Evolutionary conservation across 2,329 filamentous ascomycete genomes (phyloP), one percentile per base, ranked within the genome.

Genomic region (Fusarium penzigii): DNA sequence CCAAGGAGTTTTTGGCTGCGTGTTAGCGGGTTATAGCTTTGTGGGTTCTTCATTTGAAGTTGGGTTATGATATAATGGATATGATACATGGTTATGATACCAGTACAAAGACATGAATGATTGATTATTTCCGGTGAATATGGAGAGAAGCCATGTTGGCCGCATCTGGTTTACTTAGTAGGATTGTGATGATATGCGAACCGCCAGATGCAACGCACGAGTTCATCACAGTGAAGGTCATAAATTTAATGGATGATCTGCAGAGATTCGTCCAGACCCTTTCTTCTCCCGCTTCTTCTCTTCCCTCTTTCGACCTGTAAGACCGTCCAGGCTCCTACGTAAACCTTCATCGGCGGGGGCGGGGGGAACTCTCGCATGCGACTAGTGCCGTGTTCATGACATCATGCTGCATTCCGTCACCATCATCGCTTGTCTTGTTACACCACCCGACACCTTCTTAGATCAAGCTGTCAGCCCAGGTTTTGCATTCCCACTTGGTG

Each of bases 341-440:
- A 36, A 14, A 36, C 59, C 40, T 50, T 49, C 42, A 48, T 46
- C 25, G 39, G 50, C 51, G 58, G 58, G 57, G 56, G 56, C 52
- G 55, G 55, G 57, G 56, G 54, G 52, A 42, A 57, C 52, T 53
- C 46, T 48, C 51, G 29, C 44, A 42, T 11, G 14, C 12, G 44
- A 48, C 57, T 53, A 50, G 53, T 43, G 46, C 25, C 36, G 46
- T 41, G 49, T 40, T 44, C 25, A 70, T 72, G 70, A 72, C 70
- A 72, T 72, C 70, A 72, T 67, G 51, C 51, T 58, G 59, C 66
- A 67, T 66, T 63, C 63, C 66, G 54, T 62, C 59, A 59, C 58
- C 60, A 55, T 52, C 44, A 53, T 47, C 49, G 51, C 51, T 44
- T 41, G 36, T 42, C 46, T 51, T 29, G 32, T 11, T 36, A 12